Evolutionary conservation across 352 stramenopile species (phyloP).

Genomic region (Phytophthora tubulina): DNA sequence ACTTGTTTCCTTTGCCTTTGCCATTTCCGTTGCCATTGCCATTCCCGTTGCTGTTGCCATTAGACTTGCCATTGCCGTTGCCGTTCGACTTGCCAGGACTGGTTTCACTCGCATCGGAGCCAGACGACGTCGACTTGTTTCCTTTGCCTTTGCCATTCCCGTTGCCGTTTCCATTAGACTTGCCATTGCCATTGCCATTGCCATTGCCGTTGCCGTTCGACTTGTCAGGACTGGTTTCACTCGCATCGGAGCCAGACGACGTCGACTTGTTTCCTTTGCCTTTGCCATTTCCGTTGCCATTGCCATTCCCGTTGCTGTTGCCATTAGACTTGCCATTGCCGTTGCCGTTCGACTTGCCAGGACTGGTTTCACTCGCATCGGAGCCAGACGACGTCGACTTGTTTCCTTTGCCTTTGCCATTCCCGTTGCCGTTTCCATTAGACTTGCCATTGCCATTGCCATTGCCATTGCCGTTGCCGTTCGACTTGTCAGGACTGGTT

Average conservation of each 20-base stretch:
- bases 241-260: not conserved
- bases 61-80: constrained; percentile 1
- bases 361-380: not conserved
- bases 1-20: not conserved
- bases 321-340: constrained; percentile 4
- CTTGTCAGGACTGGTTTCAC: not conserved
- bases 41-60: not conserved
- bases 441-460: not conserved
- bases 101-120: not conserved
- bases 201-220: constrained; percentile 2
- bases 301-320: not conserved
- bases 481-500: not conserved
- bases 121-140: not conserved
- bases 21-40: not conserved
- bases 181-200: constrained; percentile 1
- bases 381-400: not conserved
- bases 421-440: not conserved
- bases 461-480: not conserved
- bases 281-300: not conserved
- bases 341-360: not conserved
- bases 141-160: not conserved
- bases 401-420: constrained; percentile 7
- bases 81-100: not conserved
- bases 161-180: not conserved
- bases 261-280: not conserved